Conservation (phyloP, 331 rosid species). For the Prunus yedoensis region DNA sequence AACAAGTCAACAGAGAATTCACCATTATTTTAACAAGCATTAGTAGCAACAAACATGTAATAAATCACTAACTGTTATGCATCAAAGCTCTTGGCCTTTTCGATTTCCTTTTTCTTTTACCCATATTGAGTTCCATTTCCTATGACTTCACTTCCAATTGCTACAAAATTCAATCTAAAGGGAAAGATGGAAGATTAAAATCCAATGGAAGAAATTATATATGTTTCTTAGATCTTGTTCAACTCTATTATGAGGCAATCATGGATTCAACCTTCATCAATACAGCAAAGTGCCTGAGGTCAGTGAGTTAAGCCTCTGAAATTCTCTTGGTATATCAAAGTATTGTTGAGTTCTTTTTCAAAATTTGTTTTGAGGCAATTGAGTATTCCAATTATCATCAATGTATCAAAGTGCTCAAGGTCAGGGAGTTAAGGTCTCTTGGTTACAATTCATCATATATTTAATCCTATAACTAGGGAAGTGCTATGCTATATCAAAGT, state of each 20-base stretch:
- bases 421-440: background rate
- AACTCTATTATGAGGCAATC: background rate
- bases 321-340: background rate
- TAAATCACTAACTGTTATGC: background rate
- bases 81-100: background rate
- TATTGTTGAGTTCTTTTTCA: too few relatives aligned
- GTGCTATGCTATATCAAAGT: background rate
- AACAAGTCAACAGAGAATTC: conserved; percentile 9
- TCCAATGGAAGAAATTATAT: background rate
- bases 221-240: background rate
- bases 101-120: background rate
- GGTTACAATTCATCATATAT: background rate
- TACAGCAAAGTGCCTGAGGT: background rate
- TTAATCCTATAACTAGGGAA: background rate
- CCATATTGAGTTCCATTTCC: background rate
- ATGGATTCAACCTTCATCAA: background rate
- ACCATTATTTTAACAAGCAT: background rate
- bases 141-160: background rate
- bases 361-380: background rate
- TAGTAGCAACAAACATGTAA: conserved; percentile 4
- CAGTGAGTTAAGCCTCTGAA: background rate
- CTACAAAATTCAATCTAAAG: background rate
- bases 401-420: background rate
- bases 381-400: background rate
- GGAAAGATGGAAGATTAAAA: background rate